Evolutionary conservation across 129 eudicot genomes (phyloP), one percentile per base, ranked within the genome.

Genomic region (Helianthus annuus): DNA sequence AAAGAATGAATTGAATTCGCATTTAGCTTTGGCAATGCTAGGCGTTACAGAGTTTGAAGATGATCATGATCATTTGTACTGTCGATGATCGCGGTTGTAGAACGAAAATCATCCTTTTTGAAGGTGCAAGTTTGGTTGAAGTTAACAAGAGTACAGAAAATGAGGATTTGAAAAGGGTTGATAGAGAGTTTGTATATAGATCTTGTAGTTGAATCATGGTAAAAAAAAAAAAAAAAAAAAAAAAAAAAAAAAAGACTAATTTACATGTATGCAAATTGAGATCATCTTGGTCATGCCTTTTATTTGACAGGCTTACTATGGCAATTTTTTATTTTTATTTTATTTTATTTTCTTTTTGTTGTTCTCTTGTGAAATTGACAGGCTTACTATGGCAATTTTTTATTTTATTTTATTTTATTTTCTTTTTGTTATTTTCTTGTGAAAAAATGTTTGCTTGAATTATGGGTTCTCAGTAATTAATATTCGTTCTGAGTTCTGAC

Each of bases 11-110:
- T 79, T 88, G 84, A 95, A 81, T 70, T 86, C 83, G 72, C 96
- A 95, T 76, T 78, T 90, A 73, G 97, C 97, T 54, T 65, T 95
- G 78, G 99, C 99, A 15, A 90, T 95, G 99, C 80, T 86, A 0
- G 99, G 94, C 58, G 96, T 95, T 45, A 63, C 96, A 10, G 97
- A 95, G 69, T 70, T 83, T 46, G 99, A 95, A 12, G 91, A 95
- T 34, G 91, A 80, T 13, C 77, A 71, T 60, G 91, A 81, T 76
- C 81, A 79, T 66, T 61, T 84, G 38, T 78, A 83, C 51, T 76
- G 78, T 69, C 77, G 88, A 65, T 93, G 88, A 86, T 24, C 7
- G 51, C 4, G 40, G 52, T 42, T 6, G 13, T 44, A 57, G 67
- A 42, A 16, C 60, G 1, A 12, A 72, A 57, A 12, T 15, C 34